Percentiles rank a stretch among this genome's conserved stretches.
Conservation (phyloP, 331 rosid genomes). For the Saraca asoca region DNA sequence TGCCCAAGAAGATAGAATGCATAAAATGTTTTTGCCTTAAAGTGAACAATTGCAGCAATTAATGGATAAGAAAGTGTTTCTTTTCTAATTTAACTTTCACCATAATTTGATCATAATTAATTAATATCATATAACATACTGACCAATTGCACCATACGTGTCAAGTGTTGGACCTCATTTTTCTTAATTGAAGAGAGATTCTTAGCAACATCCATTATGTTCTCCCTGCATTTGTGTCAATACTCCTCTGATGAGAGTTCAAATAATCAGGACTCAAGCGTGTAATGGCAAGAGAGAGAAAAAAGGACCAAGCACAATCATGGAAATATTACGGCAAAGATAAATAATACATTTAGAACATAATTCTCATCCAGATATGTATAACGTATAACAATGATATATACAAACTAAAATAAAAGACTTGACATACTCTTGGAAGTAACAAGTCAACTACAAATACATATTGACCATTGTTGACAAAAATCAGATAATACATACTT, state of each 20-base stretch:
- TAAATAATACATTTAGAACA: not conserved
- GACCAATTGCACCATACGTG: constrained; percentile 56
- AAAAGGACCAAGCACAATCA: no score
- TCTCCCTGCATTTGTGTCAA: constrained; percentile 60
- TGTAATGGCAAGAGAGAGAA: no score
- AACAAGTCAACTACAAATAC: not conserved
- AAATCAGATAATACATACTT: constrained; percentile 47
- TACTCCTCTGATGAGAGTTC: constrained; percentile 19
- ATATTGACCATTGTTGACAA: not conserved
- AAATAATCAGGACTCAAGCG: constrained; percentile 23
- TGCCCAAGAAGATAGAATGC: not conserved
- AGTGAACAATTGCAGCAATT: constrained; percentile 16
- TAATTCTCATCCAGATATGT: not conserved
- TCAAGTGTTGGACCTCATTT: constrained; percentile 67
- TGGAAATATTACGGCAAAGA: not conserved
- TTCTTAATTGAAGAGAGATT: constrained; percentile 53
- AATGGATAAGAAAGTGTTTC: constrained; percentile 17
- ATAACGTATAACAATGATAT: not conserved
- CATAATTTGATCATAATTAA: constrained; percentile 23
- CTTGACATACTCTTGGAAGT: constrained; percentile 5
- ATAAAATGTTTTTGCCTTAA: not conserved
- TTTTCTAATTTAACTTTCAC: constrained; percentile 29
- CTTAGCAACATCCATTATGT: constrained; percentile 52
- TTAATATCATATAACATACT: constrained; percentile 21
- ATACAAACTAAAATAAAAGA: constrained; percentile 21